Evolutionary conservation across 202 grass and related monocot species (phyloP).

Genomic region (Setaria viridis): DNA sequence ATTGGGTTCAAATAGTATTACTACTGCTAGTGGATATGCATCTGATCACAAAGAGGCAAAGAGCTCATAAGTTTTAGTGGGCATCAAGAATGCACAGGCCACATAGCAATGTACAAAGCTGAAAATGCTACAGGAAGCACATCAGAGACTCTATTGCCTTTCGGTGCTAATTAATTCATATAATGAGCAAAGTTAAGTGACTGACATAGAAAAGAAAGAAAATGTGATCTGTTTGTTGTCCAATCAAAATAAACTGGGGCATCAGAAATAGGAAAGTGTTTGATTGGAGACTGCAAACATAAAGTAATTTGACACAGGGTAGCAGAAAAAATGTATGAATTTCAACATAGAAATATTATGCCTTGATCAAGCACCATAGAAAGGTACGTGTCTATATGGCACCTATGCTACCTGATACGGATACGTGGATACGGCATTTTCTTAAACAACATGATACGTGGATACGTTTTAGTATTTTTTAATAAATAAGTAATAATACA

Average conservation of each 20-base stretch:
- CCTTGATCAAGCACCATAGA: no score
- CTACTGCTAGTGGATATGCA: not conserved
- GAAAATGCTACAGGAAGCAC: constrained; percentile 45
- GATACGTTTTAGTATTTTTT: no score
- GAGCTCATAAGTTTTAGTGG: not conserved
- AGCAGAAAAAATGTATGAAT: no score
- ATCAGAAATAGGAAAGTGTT: constrained; percentile 19
- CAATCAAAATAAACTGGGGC: not conserved
- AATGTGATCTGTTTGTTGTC: not conserved
- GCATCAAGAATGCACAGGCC: constrained; percentile 37
- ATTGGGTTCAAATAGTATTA: not conserved
- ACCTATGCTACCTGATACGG: no score
- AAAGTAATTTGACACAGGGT: not conserved
- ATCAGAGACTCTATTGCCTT: constrained; percentile 53
- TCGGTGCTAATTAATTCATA: not conserved
- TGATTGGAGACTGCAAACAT: not conserved
- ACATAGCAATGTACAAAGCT: constrained; percentile 40
- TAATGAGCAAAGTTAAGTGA: not conserved
- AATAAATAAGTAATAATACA: no score
- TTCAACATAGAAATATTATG: no score
- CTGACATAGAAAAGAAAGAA: not conserved
- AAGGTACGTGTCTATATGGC: no score
- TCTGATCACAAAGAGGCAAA: not conserved
- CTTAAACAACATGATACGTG: no score
- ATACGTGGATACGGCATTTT: no score